phyloP scores from a whole-genome alignment of 768 basidiomycete genomes.

The Leccinum disarticulatum region DNA sequence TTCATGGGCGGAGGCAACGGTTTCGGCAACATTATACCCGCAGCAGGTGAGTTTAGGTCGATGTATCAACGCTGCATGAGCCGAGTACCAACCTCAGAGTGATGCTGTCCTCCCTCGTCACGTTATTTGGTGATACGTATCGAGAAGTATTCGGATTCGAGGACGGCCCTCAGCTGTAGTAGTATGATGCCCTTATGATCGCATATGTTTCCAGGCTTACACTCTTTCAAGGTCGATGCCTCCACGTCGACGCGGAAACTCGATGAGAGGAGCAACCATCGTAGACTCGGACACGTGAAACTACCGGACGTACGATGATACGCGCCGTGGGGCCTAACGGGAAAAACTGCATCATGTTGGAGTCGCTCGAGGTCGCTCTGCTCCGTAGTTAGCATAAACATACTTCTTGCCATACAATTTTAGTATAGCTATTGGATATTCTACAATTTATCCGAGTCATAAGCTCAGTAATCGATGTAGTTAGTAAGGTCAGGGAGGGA shows the following conservation, averaged over 20 bases:
- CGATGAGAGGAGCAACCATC: constrained; percentile 73
- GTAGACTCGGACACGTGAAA: constrained; percentile 80
- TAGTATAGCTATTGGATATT: too few relatives aligned
- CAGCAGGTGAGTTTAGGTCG: constrained; percentile 49
- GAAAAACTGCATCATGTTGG: constrained; percentile 74
- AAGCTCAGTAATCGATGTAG: too few relatives aligned
- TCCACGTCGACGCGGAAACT: constrained; percentile 82
- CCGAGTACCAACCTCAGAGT: constrained; percentile 56
- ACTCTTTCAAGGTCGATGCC: constrained; percentile 58
- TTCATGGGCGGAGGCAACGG: constrained; percentile 94
- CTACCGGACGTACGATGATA: constrained; percentile 55
- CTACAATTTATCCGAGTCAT: too few relatives aligned
- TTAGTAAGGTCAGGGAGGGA: too few relatives aligned
- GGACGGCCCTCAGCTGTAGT: constrained; percentile 86
- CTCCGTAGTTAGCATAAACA: too few relatives aligned
- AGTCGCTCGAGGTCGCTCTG: constrained; percentile 57
- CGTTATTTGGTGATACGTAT: constrained; percentile 73
- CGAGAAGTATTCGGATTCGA: constrained; percentile 74
- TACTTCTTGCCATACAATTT: too few relatives aligned
- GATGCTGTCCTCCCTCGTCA: constrained; percentile 72
- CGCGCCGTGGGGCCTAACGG: constrained; percentile 73
- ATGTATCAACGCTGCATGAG: constrained; percentile 1
- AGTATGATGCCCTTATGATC: constrained; percentile 82
- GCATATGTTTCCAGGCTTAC: constrained; percentile 72
- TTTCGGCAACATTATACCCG: constrained; percentile 75